Evolutionary conservation across 2,329 filamentous ascomycete species (phyloP).

Genomic region (Microcyclosporella mali): DNA sequence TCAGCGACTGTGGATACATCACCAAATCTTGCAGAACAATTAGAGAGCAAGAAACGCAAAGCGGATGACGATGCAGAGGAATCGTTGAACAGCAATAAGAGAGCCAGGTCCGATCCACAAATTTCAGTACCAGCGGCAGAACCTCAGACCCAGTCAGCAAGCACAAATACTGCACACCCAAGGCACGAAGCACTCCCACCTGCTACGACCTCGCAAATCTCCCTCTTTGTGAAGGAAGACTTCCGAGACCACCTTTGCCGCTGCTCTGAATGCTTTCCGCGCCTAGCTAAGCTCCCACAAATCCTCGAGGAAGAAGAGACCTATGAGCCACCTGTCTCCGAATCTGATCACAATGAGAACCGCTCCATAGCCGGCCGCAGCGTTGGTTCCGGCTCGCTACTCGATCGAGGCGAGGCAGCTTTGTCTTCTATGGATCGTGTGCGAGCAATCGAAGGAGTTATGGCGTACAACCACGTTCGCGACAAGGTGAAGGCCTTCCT

Average conservation of each 20-base stretch:
- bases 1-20: not conserved
- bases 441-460: constrained; percentile 84
- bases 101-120: constrained; percentile 20
- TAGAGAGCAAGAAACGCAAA: constrained; percentile 39
- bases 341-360: constrained; percentile 47
- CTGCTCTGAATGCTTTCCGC: constrained; percentile 72
- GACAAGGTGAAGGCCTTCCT: constrained; percentile 95
- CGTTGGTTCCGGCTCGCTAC: constrained; percentile 70
- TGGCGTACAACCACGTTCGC: constrained; percentile 95
- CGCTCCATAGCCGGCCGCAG: constrained; percentile 39
- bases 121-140: not conserved
- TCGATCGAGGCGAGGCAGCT: constrained; percentile 87
- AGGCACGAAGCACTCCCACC: constrained; percentile 47
- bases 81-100: constrained; percentile 24
- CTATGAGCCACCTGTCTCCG: constrained; percentile 84
- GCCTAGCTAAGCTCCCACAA: constrained; percentile 64
- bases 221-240: constrained; percentile 70
- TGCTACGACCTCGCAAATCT: constrained; percentile 57
- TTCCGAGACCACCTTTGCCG: constrained; percentile 81
- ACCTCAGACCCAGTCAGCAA: not conserved
- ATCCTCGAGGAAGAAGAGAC: constrained; percentile 90
- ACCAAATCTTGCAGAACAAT: not conserved
- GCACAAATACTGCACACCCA: constrained; percentile 5
- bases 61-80: constrained; percentile 35
- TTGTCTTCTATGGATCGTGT: constrained; percentile 89